phyloP scores from a whole-genome alignment of 2,329 filamentous ascomycete species.

The Colletotrichum sansevieriae region DNA sequence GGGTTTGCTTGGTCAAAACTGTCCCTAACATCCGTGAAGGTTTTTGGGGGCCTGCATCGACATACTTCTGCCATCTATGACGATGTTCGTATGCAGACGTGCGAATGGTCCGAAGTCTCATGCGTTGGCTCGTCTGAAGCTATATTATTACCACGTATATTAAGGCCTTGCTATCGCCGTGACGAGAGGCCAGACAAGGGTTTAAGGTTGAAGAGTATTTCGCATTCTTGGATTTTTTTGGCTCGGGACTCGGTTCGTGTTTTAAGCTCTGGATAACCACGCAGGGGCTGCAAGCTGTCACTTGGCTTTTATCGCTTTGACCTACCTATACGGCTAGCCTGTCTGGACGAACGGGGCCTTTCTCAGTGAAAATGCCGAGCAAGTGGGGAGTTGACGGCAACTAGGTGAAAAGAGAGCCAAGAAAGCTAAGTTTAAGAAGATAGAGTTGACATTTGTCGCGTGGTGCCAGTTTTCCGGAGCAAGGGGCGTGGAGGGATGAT shows the following conservation, averaged over 20 bases:
- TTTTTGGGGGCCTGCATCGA: not conserved
- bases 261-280: not conserved
- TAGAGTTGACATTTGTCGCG: not conserved
- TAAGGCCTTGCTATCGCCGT: not conserved
- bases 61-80: not conserved
- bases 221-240: conserved; percentile 4
- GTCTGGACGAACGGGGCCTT: not conserved
- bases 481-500: conserved; percentile 10
- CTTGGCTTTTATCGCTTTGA: too few relatives aligned
- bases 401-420: too few relatives aligned
- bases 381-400: not conserved
- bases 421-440: too few relatives aligned
- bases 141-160: not conserved
- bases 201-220: conserved; percentile 1
- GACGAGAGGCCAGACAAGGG: not conserved
- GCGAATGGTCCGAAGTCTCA: not conserved
- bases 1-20: not conserved
- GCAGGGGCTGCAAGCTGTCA: not conserved
- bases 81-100: too few relatives aligned
- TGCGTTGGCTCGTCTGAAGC: not conserved
- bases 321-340: not conserved
- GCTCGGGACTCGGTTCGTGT: conserved; percentile 13
- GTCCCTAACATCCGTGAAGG: not conserved
- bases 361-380: not conserved
- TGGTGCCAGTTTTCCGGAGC: conserved; percentile 11